phyloP scores from a whole-genome alignment of 192 early-diverging fungal species.

The Coemansia sp. region DNA sequence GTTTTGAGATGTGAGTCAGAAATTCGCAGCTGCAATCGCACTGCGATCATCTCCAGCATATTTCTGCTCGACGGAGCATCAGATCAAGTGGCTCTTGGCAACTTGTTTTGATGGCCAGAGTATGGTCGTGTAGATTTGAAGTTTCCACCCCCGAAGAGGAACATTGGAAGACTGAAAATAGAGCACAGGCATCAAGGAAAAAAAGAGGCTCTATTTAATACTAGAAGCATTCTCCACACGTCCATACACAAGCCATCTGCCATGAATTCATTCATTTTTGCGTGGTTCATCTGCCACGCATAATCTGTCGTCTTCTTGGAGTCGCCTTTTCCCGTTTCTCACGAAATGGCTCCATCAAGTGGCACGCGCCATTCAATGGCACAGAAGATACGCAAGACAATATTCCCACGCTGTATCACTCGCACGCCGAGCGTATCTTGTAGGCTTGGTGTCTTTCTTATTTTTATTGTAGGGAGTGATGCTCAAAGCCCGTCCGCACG shows the following conservation, averaged over 20 bases:
- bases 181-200: too few relatives aligned
- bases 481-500: too few relatives aligned
- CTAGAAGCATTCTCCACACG: too few relatives aligned
- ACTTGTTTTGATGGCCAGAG: background rate
- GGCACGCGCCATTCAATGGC: background rate
- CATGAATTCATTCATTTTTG: too few relatives aligned
- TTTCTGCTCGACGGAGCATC: background rate
- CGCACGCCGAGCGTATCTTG: background rate
- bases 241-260: too few relatives aligned
- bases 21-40: background rate
- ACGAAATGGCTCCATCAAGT: background rate
- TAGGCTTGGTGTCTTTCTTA: background rate
- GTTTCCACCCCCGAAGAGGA: too few relatives aligned
- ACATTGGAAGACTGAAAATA: too few relatives aligned
- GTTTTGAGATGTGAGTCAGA: conserved; percentile 9
- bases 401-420: background rate
- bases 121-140: too few relatives aligned
- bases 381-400: background rate
- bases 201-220: too few relatives aligned
- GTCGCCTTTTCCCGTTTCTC: background rate
- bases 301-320: background rate
- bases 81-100: background rate
- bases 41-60: background rate
- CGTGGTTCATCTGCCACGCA: background rate
- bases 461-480: background rate